Evolutionary conservation across 1,284 basidiomycete genomes (phyloP), one percentile per base, ranked within the genome.

Genomic region (Filobasidium uniguttulatum): DNA sequence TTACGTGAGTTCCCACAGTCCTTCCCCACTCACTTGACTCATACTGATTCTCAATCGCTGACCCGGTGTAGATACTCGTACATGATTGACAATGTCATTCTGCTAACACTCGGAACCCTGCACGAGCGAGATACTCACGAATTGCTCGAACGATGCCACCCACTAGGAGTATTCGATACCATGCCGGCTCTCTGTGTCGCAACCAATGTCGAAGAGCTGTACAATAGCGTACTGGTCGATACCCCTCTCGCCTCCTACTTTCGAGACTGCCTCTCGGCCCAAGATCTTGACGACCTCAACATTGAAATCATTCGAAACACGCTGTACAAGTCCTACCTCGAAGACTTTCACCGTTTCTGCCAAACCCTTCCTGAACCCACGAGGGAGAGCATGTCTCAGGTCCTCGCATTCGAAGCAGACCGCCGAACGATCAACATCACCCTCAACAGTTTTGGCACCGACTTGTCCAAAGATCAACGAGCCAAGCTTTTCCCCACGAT

Each of bases 241-340:
- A 98, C 94, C 1, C 93, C 94, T 0, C 73, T 99, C 23, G 90
- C 94, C 1, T 87, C 90, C 3, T 99, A 98, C 73, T 99, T 99
- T 78, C 81, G 87, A 31, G 84, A 90, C 61, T 96, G 91, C 68
- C 77, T 98, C 40, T 85, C 89, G 22, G 93, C 93, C 7, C 80
- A 86, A 29, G 94, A 99, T 66, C 79, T 99, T 34, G 94, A 98
- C 67, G 94, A 98, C 68, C 81, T 98, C 57, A 97, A 99, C 74
- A 98, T 99, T 62, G 94, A 99, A 73, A 97, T 99, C 71, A 93
- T 99, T 69, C 87, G 94, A 43, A 98, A 98, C 72, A 91, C 93
- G n/a, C 83, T 99, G 41, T 98, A 98, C 79, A 97, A 96, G 71
- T 85, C 91, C 14, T 99, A 99, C 71, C 82, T 99, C 52, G 93